Evolutionary conservation across 306 rosid genomes (phyloP).

Genomic region (Vicia sativa): DNA sequence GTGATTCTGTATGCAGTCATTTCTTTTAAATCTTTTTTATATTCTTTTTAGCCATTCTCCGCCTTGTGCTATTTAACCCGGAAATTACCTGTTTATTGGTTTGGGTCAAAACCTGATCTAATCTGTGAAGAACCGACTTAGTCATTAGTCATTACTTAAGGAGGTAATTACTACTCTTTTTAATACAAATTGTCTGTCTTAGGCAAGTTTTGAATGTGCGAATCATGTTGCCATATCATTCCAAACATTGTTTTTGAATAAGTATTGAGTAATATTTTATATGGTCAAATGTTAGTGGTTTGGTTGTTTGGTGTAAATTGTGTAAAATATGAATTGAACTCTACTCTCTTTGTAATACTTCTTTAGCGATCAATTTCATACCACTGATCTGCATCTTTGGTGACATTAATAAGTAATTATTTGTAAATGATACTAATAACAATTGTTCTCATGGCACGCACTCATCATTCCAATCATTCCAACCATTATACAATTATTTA

Average conservation of each 20-base stretch:
- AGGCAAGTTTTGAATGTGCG: constrained; percentile 4
- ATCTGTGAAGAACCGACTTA: background rate
- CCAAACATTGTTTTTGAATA: background rate
- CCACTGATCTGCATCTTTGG: background rate
- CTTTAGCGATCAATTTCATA: background rate
- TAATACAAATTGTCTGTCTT: background rate
- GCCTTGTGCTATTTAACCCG: constrained; percentile 9
- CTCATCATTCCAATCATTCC: no score
- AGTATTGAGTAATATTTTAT: background rate
- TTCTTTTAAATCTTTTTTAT: constrained; percentile 20
- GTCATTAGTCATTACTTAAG: background rate
- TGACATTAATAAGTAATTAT: background rate
- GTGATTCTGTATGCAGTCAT: constrained; percentile 35
- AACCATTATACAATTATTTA: no score
- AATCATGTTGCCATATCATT: background rate
- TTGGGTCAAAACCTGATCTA: background rate
- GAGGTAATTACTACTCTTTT: background rate
- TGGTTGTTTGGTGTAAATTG: background rate
- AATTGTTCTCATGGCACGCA: no score
- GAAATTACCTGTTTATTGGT: background rate
- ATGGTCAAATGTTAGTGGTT: background rate
- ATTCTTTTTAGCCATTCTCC: constrained; percentile 18
- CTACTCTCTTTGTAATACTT: background rate
- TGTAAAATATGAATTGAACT: background rate
- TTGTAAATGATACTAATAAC: background rate